Evolutionary conservation across 202 grass and related monocot species (phyloP), one percentile per base, ranked within the genome.

Genomic region (Panicum virgatum): DNA sequence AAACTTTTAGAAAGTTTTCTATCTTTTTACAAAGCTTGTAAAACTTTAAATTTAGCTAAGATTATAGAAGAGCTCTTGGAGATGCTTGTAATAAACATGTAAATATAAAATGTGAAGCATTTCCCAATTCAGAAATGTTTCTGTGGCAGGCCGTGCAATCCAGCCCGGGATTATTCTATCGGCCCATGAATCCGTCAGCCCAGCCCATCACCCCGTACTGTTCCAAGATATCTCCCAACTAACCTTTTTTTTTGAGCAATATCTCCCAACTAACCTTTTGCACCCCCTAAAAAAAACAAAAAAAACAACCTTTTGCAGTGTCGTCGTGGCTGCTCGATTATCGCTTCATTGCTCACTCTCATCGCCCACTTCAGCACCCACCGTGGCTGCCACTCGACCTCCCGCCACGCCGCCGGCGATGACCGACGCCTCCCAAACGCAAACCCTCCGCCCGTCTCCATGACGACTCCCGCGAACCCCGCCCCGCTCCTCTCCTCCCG

Each of bases 391-490:
- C 43, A 19, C 23, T 12, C 12, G 65, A 12, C 45, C 45, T 67
- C 20, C 29, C 56, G 23, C 32, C 77, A 22, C 83, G 26, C 39
- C 72, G 73, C 83, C 62, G 85, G 83, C 70, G 83, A 96, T 92
- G 89, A 77, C 67, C 69, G 76, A 84, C 75, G 27, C 58, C 50
- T 52, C 78, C 66, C 42, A 64, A 54, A 66, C 65, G 45, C 65
- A 66, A 66, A 84, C 20, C 58, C 73, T 43, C 39, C 6, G 60
- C 6, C 6, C 68, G 3, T 73, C 25, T 46, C 61, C 62, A 93
- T 97, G 90, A 91, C 27, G 90, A 91, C 34, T 77, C 74, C 72
- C 0, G 19, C 83, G 18, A 91, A 86, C 62, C 67, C 84, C 4
- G 29, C 58, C 25, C 68, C 81, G 29, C 73, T 89, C 59, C 59